Evolutionary conservation across 169 alveolate genomes (phyloP).

Genomic region (Plasmodium coatneyi): DNA sequence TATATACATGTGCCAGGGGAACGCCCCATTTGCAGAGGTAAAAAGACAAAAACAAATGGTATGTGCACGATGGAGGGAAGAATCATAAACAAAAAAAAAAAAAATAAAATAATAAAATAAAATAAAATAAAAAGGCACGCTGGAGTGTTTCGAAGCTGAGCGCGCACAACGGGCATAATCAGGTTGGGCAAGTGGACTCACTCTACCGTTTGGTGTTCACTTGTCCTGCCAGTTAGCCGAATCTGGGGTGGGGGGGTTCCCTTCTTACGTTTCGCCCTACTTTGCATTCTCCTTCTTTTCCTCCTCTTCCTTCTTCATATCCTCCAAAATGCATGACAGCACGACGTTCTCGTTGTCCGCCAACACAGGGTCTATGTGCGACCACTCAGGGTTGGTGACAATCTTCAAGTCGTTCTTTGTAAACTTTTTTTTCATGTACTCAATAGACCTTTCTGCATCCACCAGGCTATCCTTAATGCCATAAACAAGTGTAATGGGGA

Average conservation of each 20-base stretch:
- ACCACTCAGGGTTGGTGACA: constrained; percentile 4
- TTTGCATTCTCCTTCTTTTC: background rate
- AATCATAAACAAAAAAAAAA: background rate
- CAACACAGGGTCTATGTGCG: constrained; percentile 33
- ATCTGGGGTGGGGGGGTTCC: background rate
- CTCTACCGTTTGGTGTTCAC: background rate
- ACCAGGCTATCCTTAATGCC: constrained; percentile 26
- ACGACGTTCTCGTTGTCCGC: constrained; percentile 6
- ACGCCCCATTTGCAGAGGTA: background rate
- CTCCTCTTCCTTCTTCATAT: background rate
- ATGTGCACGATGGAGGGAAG: background rate
- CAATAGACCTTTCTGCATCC: constrained; percentile 3
- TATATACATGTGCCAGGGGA: background rate
- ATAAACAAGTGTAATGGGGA: constrained; percentile 38
- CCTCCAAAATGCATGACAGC: constrained; percentile 36
- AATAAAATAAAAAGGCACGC: background rate
- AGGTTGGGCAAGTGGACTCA: background rate
- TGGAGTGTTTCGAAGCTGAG: background rate
- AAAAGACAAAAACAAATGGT: no score
- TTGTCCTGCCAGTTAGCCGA: background rate
- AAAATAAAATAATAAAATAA: no score
- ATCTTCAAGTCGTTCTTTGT: background rate
- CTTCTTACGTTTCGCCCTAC: background rate
- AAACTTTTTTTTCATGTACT: constrained; percentile 27
- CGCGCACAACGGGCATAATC: background rate